Base-by-base conservation (phyloP, 208 protist genomes). In the Porcisia hertigi region DNA sequence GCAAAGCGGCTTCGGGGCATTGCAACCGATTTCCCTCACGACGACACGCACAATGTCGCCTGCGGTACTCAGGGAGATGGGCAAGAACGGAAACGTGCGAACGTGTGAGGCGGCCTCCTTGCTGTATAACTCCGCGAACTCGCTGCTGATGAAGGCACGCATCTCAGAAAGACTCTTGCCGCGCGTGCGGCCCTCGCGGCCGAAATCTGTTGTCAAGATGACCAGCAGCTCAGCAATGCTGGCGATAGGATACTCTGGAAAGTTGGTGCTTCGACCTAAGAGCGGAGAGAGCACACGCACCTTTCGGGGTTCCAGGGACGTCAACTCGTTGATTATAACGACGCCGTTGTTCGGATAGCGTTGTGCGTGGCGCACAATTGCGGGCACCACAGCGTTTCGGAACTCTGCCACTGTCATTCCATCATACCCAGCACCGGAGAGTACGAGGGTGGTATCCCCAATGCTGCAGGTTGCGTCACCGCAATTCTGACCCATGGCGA, bases 131-230 rank as follows among this genome's bases (percentile, higher is more conserved):
- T 83, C 79, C 9, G 70, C 82, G 70, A 94, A 91, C 75, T 94
- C 87, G 14, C 81, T 64, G 47, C 86, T 79, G 69, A 94, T 85
- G 77, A 91, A 83, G 6, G 71, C 71, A 54, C 85, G 87, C 82
- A 94, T 88, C 79, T 94, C 87, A 8, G 52, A 64, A 7, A 92
- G 52, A 54, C 85, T 88, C 76, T 90, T 91, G 41, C 90, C 90
- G 16, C 83, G 90, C 14, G 90, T 94, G 36, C 87, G 71, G 6
- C 90, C 90, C 65, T 94, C 83, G 6, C 82, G 77, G 16, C 90
- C 88, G 81, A 94, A 92, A 80, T 94, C 90, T n/a, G 90, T 94
- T 43, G 90, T 94, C 30, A 94, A 55, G 36, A 94, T 83, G 11
- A 94, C 90, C 30, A 82, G 87, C 69, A 89, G 76, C 18, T 52